Conservation (phyloP, 768 basidiomycete genomes). For the Serendipita sp. region DNA sequence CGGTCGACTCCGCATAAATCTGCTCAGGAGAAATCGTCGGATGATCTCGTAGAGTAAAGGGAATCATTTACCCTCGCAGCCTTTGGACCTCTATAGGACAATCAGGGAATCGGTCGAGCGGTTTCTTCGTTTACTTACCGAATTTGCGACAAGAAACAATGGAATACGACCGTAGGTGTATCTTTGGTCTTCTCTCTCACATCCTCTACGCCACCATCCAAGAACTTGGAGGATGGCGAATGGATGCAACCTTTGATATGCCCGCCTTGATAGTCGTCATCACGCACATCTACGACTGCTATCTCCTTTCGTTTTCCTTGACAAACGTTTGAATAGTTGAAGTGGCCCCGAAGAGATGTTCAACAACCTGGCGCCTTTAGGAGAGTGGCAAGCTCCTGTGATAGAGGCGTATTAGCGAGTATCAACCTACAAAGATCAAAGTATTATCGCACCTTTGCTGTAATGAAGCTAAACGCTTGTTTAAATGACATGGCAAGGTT, state of each 20-base stretch:
- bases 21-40: slow-evolving; percentile 17
- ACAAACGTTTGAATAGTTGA: not conserved
- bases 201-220: slow-evolving; percentile 39
- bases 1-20: slow-evolving; percentile 55
- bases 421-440: not conserved
- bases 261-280: slow-evolving; percentile 63
- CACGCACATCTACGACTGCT: slow-evolving; percentile 65
- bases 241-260: slow-evolving; percentile 55
- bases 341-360: not conserved
- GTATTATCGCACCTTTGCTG: slow-evolving; percentile 6
- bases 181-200: slow-evolving; percentile 41
- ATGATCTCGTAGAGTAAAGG: not conserved
- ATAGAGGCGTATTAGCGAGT: not conserved
- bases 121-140: slow-evolving; percentile 35
- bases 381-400: slow-evolving; percentile 2
- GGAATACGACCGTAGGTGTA: slow-evolving; percentile 54
- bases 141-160: slow-evolving; percentile 61
- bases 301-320: not conserved
- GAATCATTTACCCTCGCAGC: slow-evolving; percentile 43
- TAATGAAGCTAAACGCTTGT: not conserved
- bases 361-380: not conserved
- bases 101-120: not conserved
- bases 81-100: slow-evolving; percentile 46
- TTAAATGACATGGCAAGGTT: not conserved
- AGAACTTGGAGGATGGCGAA: slow-evolving; percentile 46